Conservation (phyloP, 805 yeast species). For the Hemisphaericaspora nanyangensis region DNA sequence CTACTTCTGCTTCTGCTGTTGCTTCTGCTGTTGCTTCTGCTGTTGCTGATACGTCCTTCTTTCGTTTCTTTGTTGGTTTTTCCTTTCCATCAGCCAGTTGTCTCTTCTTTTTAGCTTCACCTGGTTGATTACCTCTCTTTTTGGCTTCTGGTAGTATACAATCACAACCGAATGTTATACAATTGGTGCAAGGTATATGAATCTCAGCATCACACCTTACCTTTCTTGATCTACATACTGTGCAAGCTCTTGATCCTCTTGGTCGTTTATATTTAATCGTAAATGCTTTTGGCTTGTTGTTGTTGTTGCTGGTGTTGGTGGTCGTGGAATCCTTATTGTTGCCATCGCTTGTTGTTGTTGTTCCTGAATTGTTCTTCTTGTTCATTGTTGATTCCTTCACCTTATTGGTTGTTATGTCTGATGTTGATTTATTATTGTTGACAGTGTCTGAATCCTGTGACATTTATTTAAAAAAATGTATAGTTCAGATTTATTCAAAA, state of each 20-base stretch:
- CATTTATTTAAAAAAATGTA: too few species aligned
- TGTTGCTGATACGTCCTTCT: neutral
- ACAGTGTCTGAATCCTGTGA: neutral
- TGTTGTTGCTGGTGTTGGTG: neutral
- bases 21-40: neutral
- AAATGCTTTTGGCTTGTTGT: slow-evolving; percentile 36
- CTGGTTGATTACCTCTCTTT: slow-evolving; percentile 32
- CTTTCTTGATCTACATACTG: slow-evolving; percentile 72
- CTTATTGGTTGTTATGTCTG: neutral
- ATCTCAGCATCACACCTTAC: slow-evolving; percentile 75
- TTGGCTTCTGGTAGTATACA: slow-evolving; percentile 64
- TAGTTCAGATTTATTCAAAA: too few species aligned
- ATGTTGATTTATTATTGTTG: neutral
- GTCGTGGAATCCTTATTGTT: neutral
- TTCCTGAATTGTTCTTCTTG: neutral
- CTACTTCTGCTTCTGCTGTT: neutral
- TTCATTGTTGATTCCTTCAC: neutral
- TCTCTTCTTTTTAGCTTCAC: slow-evolving; percentile 5
- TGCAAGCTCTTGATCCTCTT: slow-evolving; percentile 69
- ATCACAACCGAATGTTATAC: slow-evolving; percentile 67
- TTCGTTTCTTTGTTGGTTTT: neutral
- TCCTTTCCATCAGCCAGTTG: neutral
- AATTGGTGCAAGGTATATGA: slow-evolving; percentile 50
- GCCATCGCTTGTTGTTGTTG: neutral
- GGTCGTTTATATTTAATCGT: slow-evolving; percentile 49